Conservation (phyloP, 192 early-diverging fungal genomes). For the Coemansia sp. region DNA sequence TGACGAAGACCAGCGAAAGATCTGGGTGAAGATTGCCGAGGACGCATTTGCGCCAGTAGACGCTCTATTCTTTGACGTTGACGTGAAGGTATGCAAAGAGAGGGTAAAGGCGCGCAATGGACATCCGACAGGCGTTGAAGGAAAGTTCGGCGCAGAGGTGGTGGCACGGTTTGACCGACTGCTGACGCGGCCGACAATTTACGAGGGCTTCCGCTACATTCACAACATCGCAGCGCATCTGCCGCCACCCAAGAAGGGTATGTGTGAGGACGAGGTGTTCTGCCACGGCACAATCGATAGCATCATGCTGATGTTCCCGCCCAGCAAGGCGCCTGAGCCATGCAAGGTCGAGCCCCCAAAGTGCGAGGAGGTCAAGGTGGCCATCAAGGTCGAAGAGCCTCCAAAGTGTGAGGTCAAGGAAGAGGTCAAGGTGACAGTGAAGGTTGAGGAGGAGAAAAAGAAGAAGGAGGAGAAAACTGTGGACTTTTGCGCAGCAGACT, state of each 20-base stretch:
- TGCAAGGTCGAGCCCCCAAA: conserved; percentile 29
- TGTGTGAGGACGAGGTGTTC: conserved; percentile 52
- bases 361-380: conserved; percentile 47
- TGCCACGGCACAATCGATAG: conserved; percentile 39
- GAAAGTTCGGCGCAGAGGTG: conserved; percentile 60
- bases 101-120: conserved; percentile 61
- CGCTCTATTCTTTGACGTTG: conserved; percentile 69
- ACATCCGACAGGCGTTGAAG: conserved; percentile 73
- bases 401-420: conserved; percentile 18
- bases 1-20: conserved; percentile 68
- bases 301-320: conserved; percentile 54
- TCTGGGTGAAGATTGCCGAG: conserved; percentile 67
- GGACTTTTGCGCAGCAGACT: conserved; percentile 48
- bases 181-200: conserved; percentile 48
- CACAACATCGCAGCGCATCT: conserved; percentile 54
- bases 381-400: conserved; percentile 46
- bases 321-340: conserved; percentile 42
- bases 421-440: conserved; percentile 50
- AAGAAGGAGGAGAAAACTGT: conserved; percentile 44
- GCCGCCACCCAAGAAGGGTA: conserved; percentile 48
- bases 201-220: conserved; percentile 56
- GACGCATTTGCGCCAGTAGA: conserved; percentile 59
- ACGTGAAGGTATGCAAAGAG: conserved; percentile 60
- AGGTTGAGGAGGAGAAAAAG: conserved; percentile 42
- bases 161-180: conserved; percentile 60